A percentile compares a stretch with the other conserved stretches of the same genome.
Conservation (phyloP, 2,329 filamentous ascomycete species). For the Pezicula neosporulosa region DNA sequence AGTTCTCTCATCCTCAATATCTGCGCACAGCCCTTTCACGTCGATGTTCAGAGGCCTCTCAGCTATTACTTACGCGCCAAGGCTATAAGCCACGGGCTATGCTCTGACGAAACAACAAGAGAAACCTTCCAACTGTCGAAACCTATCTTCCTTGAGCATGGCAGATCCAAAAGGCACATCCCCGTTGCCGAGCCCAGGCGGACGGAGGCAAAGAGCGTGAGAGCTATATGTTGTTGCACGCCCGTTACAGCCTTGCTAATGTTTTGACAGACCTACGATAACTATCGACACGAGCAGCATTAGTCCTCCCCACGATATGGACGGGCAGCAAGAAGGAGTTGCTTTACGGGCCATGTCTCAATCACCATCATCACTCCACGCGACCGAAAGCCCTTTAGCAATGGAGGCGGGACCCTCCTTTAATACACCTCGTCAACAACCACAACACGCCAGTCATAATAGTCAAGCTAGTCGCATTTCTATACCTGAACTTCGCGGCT, state of each 20-base stretch:
- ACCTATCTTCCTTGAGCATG: conserved; percentile 16
- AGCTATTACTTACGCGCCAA: conserved; percentile 17
- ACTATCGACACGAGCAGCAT: conserved; percentile 48
- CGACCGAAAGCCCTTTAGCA: conserved; percentile 31
- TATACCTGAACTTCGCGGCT: conserved; percentile 45
- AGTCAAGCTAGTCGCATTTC: conserved; percentile 25
- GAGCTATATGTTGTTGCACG: conserved; percentile 10
- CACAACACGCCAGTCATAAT: conserved; percentile 18
- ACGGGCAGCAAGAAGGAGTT: conserved; percentile 23
- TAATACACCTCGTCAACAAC: conserved; percentile 8
- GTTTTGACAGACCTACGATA: conserved; percentile 41
- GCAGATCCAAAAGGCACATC: conserved; percentile 15
- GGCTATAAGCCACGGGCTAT: conserved; percentile 24
- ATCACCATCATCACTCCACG: conserved; percentile 28
- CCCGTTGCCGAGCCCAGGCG: conserved; percentile 20
- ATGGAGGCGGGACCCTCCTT: conserved; percentile 17
- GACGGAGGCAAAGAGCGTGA: conserved; percentile 30
- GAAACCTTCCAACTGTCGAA: conserved; percentile 2
- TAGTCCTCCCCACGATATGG: conserved; percentile 25
- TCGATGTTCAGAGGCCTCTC: conserved; percentile 19
- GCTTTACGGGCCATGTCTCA: conserved; percentile 31
- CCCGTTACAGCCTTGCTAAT: conserved; percentile 16
- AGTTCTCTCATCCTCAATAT: conserved; percentile 3
- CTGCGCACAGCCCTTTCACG: conserved; percentile 14
- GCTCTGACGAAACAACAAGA: conserved; percentile 14